Conservation (phyloP, 495 filamentous ascomycete species). For the Neurospora terricola region DNA sequence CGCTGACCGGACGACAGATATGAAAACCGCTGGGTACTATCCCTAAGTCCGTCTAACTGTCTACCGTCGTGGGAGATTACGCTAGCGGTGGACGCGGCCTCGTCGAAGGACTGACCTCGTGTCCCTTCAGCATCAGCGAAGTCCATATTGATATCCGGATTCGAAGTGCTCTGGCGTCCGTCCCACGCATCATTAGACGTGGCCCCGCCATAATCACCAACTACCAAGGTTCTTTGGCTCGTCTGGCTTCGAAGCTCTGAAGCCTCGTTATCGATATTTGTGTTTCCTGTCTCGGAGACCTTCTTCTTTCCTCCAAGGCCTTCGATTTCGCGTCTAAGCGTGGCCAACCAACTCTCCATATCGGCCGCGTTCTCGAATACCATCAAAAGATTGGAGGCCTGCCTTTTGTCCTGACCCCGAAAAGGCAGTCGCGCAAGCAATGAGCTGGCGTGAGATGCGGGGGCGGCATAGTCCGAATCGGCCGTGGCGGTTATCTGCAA, state of each 20-base stretch:
- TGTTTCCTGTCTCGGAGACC: slow-evolving; percentile 46
- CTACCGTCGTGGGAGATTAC: slow-evolving; percentile 38
- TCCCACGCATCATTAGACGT: slow-evolving; percentile 17
- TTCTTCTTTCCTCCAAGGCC: slow-evolving; percentile 57
- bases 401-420: slow-evolving; percentile 47
- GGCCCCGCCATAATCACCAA: slow-evolving; percentile 30
- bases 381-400: slow-evolving; percentile 62
- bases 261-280: slow-evolving; percentile 24
- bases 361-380: slow-evolving; percentile 72
- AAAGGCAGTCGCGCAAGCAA: slow-evolving; percentile 64
- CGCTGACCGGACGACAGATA: slow-evolving; percentile 50
- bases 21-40: slow-evolving; percentile 49
- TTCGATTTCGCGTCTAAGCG: slow-evolving; percentile 58
- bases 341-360: slow-evolving; percentile 75
- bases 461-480: slow-evolving; percentile 49
- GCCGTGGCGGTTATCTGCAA: slow-evolving; percentile 74
- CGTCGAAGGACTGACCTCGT: slow-evolving; percentile 25
- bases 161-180: slow-evolving; percentile 7
- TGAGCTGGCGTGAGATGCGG: slow-evolving; percentile 45
- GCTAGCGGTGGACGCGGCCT: slow-evolving; percentile 36
- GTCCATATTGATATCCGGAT: slow-evolving; percentile 14
- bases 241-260: slow-evolving; percentile 34
- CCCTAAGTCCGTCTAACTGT: slow-evolving; percentile 39
- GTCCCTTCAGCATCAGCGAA: slow-evolving; percentile 13
- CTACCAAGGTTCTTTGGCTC: slow-evolving; percentile 41